Percentiles rank a stretch among this genome's conserved stretches.
These are phyloP conservation scores for Mycena rosella DNA, from an alignment of 768 basidiomycete species.

Conservation along the genomic window DNA sequence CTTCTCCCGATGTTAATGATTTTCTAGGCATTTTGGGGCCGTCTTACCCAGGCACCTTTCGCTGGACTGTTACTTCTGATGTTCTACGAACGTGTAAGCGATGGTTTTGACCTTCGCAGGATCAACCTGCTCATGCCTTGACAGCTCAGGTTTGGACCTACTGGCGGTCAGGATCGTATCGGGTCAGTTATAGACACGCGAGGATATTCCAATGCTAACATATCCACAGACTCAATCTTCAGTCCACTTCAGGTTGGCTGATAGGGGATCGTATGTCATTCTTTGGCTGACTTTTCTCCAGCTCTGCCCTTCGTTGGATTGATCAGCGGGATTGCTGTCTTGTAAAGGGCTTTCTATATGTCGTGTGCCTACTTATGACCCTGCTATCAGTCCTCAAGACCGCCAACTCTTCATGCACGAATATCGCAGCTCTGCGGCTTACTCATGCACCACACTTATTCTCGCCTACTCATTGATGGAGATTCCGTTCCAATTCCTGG, in stretches of 20 bases:
- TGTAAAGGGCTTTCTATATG: slow-evolving; percentile 27
- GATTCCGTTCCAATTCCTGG: slow-evolving; percentile 38
- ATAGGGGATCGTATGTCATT: neutral
- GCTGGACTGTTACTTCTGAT: slow-evolving; percentile 46
- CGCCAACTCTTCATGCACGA: slow-evolving; percentile 58
- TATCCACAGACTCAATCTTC: slow-evolving; percentile 24
- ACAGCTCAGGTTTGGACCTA: slow-evolving; percentile 47
- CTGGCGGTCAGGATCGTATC: slow-evolving; percentile 56
- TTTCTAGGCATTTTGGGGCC: slow-evolving; percentile 35
- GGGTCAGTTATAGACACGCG: slow-evolving; percentile 38
- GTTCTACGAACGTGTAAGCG: slow-evolving; percentile 47
- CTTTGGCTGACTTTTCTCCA: slow-evolving; percentile 38
- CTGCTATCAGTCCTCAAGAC: slow-evolving; percentile 48
- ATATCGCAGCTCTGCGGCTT: slow-evolving; percentile 51
- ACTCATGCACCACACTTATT: slow-evolving; percentile 53
- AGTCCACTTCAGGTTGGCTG: slow-evolving; percentile 28
- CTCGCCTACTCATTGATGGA: slow-evolving; percentile 40
- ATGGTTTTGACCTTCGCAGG: neutral
- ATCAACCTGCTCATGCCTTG: neutral
- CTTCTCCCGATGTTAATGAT: neutral
- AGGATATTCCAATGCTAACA: neutral
- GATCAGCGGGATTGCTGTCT: slow-evolving; percentile 49
- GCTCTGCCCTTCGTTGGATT: slow-evolving; percentile 52
- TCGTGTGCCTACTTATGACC: neutral
- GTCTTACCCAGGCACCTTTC: slow-evolving; percentile 36